Percentiles rank a stretch among this genome's conserved stretches.
Conservation (phyloP, 495 filamentous ascomycete species). For the Darksidea phi region DNA sequence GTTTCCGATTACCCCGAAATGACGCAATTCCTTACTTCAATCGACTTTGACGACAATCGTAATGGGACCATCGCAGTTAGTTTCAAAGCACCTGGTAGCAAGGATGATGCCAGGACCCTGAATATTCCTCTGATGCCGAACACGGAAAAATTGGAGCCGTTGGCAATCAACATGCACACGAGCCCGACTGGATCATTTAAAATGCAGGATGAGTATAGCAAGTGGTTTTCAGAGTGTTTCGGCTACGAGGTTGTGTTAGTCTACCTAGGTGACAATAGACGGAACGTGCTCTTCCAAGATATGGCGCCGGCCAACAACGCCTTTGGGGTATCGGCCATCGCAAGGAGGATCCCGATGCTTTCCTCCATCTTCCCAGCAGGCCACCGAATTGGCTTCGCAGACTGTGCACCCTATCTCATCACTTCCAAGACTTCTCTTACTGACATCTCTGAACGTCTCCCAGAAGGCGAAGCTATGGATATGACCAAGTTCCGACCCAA, state of each 20-base stretch:
- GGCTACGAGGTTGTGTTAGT: conserved; percentile 65
- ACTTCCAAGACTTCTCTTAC: conserved; percentile 67
- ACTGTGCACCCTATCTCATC: conserved; percentile 75
- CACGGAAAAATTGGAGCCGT: conserved; percentile 47
- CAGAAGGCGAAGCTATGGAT: conserved; percentile 58
- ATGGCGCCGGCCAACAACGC: conserved; percentile 43
- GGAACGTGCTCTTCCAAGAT: conserved; percentile 60
- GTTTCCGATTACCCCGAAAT: conserved; percentile 62
- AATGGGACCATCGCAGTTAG: conserved; percentile 55
- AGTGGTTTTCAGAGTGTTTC: conserved; percentile 73
- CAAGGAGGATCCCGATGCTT: conserved; percentile 44
- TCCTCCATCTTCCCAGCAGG: conserved; percentile 23
- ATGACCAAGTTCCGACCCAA: conserved; percentile 85
- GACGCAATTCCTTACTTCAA: conserved; percentile 63
- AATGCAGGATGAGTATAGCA: conserved; percentile 64
- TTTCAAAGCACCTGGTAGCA: conserved; percentile 47
- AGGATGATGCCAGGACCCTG: conserved; percentile 43
- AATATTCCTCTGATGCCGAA: conserved; percentile 63
- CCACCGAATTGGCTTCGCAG: conserved; percentile 68
- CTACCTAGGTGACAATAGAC: conserved; percentile 63
- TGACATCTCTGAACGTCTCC: conserved; percentile 62
- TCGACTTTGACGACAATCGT: conserved; percentile 43
- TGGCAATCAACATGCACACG: conserved; percentile 61
- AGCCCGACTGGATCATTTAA: conserved; percentile 64
- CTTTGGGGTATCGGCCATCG: conserved; percentile 51